Evolutionary conservation across 768 basidiomycete species (phyloP).

Genomic region (Goffeauzyma gilvescens): DNA sequence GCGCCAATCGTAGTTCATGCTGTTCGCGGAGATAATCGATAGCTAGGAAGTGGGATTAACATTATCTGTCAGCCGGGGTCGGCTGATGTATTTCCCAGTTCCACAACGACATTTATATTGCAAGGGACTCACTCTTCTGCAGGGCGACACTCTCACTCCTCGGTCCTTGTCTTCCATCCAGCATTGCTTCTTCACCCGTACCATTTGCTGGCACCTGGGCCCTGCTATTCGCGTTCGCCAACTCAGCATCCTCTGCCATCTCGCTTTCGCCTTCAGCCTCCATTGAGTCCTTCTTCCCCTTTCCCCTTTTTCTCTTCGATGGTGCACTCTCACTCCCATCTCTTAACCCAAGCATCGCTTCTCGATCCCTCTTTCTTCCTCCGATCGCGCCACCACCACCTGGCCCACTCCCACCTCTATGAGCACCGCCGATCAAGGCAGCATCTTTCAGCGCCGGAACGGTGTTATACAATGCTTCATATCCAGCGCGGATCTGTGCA

Average conservation of each 20-base stretch:
- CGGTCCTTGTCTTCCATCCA: slow-evolving; percentile 72
- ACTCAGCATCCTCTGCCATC: slow-evolving; percentile 6
- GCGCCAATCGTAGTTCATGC: background rate
- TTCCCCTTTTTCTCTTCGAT: background rate
- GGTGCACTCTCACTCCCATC: background rate
- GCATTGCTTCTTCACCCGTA: slow-evolving; percentile 42
- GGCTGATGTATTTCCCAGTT: too few relatives aligned
- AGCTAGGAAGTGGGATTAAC: background rate
- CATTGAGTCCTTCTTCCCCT: background rate
- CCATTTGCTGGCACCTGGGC: slow-evolving; percentile 24
- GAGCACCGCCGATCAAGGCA: background rate
- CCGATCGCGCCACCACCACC: slow-evolving; percentile 46
- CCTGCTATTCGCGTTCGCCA: too few relatives aligned
- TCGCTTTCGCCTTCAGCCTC: slow-evolving; percentile 20
- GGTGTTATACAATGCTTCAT: slow-evolving; percentile 66
- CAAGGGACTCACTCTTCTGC: slow-evolving; percentile 49
- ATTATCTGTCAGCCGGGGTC: background rate
- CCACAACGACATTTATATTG: background rate
- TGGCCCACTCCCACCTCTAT: slow-evolving; percentile 34
- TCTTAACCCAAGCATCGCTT: background rate
- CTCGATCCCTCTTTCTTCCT: slow-evolving; percentile 14
- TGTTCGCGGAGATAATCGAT: background rate
- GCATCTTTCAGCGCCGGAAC: slow-evolving; percentile 68
- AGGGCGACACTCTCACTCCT: slow-evolving; percentile 78
- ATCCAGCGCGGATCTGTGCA: slow-evolving; percentile 72